Evolutionary conservation across 2,329 filamentous ascomycete genomes (phyloP).

Genomic region (Rutstroemia sp.): DNA sequence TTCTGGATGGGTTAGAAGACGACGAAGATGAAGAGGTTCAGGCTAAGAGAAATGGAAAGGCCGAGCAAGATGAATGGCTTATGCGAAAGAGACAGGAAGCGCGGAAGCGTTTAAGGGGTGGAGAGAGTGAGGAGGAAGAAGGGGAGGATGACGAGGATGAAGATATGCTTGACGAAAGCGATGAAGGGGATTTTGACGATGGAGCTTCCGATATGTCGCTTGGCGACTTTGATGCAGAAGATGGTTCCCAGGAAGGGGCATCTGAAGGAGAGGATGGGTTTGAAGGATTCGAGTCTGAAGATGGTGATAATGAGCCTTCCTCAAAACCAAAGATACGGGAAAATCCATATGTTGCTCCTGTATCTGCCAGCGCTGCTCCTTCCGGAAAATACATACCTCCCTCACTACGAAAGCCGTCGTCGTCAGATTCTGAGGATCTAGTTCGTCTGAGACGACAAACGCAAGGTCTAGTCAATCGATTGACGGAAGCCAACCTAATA

Average conservation of each 20-base stretch:
- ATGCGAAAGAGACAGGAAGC: slow-evolving; percentile 48
- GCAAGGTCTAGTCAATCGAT: slow-evolving; percentile 83
- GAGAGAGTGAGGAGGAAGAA: background rate
- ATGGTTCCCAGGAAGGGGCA: slow-evolving; percentile 20
- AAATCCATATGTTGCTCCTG: slow-evolving; percentile 82
- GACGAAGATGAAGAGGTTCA: slow-evolving; percentile 38
- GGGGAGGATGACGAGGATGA: slow-evolving; percentile 5
- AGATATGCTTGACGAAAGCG: slow-evolving; percentile 9
- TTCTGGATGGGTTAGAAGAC: slow-evolving; percentile 57
- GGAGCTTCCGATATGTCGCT: slow-evolving; percentile 25
- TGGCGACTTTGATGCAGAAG: slow-evolving; percentile 26
- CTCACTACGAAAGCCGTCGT: slow-evolving; percentile 60
- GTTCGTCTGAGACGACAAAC: slow-evolving; percentile 68
- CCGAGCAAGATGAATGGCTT: slow-evolving; percentile 53
- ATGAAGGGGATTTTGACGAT: slow-evolving; percentile 26
- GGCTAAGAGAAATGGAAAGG: slow-evolving; percentile 49
- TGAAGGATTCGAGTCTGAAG: slow-evolving; percentile 32
- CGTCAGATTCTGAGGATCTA: slow-evolving; percentile 59
- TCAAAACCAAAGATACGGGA: slow-evolving; percentile 52
- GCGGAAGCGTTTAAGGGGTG: slow-evolving; percentile 9
- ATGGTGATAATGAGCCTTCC: slow-evolving; percentile 29
- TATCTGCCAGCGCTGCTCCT: slow-evolving; percentile 36
- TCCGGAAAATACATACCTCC: slow-evolving; percentile 84
- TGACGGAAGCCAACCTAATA: slow-evolving; percentile 85
- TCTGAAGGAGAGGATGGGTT: slow-evolving; percentile 34